Evolutionary conservation across 306 rosid species (phyloP).

Genomic region (Prosopis cineraria): DNA sequence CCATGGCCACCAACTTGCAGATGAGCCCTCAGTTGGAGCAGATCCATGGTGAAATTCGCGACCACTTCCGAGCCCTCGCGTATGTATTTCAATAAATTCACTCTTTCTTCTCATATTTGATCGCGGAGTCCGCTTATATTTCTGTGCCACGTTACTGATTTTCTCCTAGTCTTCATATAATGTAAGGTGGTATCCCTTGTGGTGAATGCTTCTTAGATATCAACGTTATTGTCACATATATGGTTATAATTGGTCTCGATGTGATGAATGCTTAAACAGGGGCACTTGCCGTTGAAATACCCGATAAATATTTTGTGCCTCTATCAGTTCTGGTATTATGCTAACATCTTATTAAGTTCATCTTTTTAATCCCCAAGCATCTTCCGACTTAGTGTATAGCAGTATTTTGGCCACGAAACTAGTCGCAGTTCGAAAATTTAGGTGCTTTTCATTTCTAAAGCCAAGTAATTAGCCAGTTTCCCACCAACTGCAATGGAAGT

Average conservation of each 20-base stretch:
- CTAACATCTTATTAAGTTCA: neutral
- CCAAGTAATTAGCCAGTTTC: neutral
- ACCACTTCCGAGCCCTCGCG: conserved; percentile 88
- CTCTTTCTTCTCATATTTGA: neutral
- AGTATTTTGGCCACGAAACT: neutral
- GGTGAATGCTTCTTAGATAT: neutral
- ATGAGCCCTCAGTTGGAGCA: conserved; percentile 95
- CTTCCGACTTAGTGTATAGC: neutral
- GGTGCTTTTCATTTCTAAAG: neutral
- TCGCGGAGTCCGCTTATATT: neutral
- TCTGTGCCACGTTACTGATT: neutral
- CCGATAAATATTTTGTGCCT: neutral
- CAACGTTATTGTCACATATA: neutral
- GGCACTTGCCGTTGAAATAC: neutral
- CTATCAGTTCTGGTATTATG: neutral
- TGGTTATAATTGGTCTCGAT: neutral
- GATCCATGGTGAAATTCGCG: conserved; percentile 98
- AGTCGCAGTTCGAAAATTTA: neutral
- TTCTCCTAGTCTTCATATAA: neutral
- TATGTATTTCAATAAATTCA: conserved; percentile 40
- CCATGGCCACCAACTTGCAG: conserved; percentile 74
- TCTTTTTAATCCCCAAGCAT: neutral
- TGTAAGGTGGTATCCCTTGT: neutral
- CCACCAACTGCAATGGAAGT: neutral
- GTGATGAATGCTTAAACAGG: conserved; percentile 22